Evolutionary conservation across 2,329 filamentous ascomycete genomes (phyloP), one percentile per base, ranked within the genome.

Genomic region (Atkinsonella hypoxylon): DNA sequence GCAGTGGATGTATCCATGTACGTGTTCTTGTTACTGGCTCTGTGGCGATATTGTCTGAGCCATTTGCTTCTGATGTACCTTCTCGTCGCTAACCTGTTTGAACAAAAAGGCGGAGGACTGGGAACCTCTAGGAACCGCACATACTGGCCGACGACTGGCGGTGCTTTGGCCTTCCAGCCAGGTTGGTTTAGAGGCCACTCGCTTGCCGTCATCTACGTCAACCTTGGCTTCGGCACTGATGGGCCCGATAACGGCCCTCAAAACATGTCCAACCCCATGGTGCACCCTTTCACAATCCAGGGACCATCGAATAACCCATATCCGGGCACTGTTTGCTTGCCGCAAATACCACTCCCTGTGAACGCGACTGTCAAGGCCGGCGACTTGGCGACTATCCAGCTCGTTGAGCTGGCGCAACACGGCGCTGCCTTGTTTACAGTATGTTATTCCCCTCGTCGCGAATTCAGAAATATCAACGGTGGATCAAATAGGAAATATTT

Each of bases 1-100:
- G 87, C 86, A 95, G 72, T 96, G 89, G 89, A 82, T 83, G 65
- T 95, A 95, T 73, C 89, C 90, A 67, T 96, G 89, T 95, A 74
- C 71, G 87, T 49, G 5, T 3, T 39, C 22, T 26, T 26, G 7
- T 1, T 8, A 8, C 4, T 8, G 6, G 26, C 26, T 26, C 26
- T 26, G 26, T 26, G 26, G 26, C 26, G 26, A 26, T 22, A 20
- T 32, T 40, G 20, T 20, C 10, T 22, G 36, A 51, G 45, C 50
- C 20, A 46, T 50, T 42, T 30, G 51, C 51, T 12, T 5, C 8
- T 20, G 26, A 26, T 26, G 2, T 7, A 8, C 4, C 26, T 38
- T 11, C 9, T 12, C 4, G 12, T 18, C 2, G 20, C 18, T 15
- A 20, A 47, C 11, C 11, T 60, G 26, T 34, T 8, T 26, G 13